Evolutionary conservation across 2,329 filamentous ascomycete genomes (phyloP), one percentile per base, ranked within the genome.

Genomic region (Phialocephala sp.): DNA sequence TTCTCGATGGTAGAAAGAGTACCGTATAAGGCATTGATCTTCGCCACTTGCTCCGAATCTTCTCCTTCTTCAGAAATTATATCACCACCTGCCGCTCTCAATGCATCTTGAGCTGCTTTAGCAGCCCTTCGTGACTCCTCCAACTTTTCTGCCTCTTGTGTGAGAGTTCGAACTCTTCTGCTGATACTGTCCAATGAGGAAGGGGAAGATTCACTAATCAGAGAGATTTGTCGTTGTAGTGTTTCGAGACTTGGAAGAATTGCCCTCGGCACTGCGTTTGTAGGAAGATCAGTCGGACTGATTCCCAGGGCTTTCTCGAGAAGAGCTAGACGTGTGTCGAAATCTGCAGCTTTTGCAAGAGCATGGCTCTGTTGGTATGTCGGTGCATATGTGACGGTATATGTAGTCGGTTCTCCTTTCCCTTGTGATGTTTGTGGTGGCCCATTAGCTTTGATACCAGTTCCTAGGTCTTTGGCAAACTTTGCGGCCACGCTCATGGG

Each of bases 1-100:
- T 85, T 91, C 78, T 97, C 93, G 65, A 99, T 95, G 0, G 92
- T 95, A 1, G 93, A 90, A 18, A 99, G 82, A 2, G 93, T 92
- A 1, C 91, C 91, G 78, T 97, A 97, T 5, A 99, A 85, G 1
- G 94, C 92, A 70, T 97, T 95, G 76, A 99, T 91, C 77, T 97
- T 97, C 61, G 91, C 85, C 47, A 89, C 85, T 72, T 96, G 91
- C 72, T 97, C 93, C 9, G 84, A 80, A 69, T 89, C 83, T 64
- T 85, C 80, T 8, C 71, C 77, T 9, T 89, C 82, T 64, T 82
- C 80, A 4, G 80, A 20, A 36, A 81, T 78, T 36, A 60, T 50
- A n/a, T 75, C 74, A 22, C 65, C 73, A 35, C 71, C 74, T 6
- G 80, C 77, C 11, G 82, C 81, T 66, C 71, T 72, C 24, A 89